Conservation (phyloP, 371 early-diverging fungal genomes). For the Spraguea lophii region DNA sequence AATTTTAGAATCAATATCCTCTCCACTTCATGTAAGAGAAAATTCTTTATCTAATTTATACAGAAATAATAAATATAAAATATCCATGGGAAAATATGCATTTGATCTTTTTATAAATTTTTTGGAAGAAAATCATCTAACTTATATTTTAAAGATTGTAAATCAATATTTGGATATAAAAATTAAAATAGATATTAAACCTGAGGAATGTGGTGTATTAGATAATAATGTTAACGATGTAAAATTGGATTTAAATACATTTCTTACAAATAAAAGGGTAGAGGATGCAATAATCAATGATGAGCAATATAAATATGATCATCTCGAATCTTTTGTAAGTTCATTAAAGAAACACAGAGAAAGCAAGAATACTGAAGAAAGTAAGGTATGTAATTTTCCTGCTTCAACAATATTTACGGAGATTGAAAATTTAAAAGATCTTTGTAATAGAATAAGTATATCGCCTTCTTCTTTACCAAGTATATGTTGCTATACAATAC, state of each 20-base stretch:
- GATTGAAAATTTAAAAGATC: slow-evolving; percentile 55
- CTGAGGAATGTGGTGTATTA: slow-evolving; percentile 37
- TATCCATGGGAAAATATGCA: slow-evolving; percentile 66
- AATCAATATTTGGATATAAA: slow-evolving; percentile 74
- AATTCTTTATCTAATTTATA: slow-evolving; percentile 60
- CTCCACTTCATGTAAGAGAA: slow-evolving; percentile 55
- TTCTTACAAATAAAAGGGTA: slow-evolving; percentile 33
- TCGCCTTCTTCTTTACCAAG: slow-evolving; percentile 61
- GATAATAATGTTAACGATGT: slow-evolving; percentile 22
- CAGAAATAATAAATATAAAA: slow-evolving; percentile 60
- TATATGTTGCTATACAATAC: slow-evolving; percentile 81
- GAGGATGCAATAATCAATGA: slow-evolving; percentile 52
- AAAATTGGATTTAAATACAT: slow-evolving; percentile 29
- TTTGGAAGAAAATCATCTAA: slow-evolving; percentile 67
- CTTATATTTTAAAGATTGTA: slow-evolving; percentile 65
- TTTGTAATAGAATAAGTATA: slow-evolving; percentile 56
- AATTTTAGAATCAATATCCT: slow-evolving; percentile 49
- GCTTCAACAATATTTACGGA: slow-evolving; percentile 39
- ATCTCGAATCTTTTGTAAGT: slow-evolving; percentile 56
- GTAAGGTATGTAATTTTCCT: background rate
- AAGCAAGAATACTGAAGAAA: slow-evolving; percentile 24
- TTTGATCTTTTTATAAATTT: slow-evolving; percentile 72
- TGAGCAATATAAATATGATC: slow-evolving; percentile 55
- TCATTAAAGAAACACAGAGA: slow-evolving; percentile 47
- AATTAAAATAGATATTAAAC: slow-evolving; percentile 42